These are phyloP conservation scores for Rubroboletus satanas DNA, from an alignment of 768 basidiomycete species.

Conservation along the genomic window DNA sequence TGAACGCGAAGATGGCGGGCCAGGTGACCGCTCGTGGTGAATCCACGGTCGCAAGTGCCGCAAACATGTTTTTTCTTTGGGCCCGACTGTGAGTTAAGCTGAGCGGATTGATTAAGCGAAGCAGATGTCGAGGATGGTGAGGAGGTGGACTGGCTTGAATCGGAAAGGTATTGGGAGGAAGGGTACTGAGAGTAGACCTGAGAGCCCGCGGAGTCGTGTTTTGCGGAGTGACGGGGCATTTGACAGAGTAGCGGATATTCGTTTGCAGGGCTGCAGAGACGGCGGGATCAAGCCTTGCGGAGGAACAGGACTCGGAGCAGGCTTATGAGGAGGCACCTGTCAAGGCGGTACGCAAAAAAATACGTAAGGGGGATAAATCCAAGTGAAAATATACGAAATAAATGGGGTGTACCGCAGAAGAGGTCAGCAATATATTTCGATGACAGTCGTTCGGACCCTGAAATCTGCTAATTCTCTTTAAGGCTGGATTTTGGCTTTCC, in stretches of 20 bases:
- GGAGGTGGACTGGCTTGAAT: slow-evolving; percentile 23
- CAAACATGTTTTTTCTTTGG: slow-evolving; percentile 55
- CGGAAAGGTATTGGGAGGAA: slow-evolving; percentile 24
- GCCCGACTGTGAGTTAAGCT: neutral
- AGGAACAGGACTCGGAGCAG: slow-evolving; percentile 21
- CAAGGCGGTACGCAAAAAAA: slow-evolving; percentile 35
- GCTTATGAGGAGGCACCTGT: slow-evolving; percentile 35
- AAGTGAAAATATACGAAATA: slow-evolving; percentile 26
- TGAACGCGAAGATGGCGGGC: slow-evolving; percentile 86
- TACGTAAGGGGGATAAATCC: slow-evolving; percentile 29
- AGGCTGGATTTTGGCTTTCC: slow-evolving; percentile 33
- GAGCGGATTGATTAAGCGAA: neutral
- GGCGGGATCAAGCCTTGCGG: slow-evolving; percentile 26
- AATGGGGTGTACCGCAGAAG: slow-evolving; percentile 15
- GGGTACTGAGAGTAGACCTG: slow-evolving; percentile 22
- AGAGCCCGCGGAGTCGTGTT: slow-evolving; percentile 19
- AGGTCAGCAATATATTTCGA: slow-evolving; percentile 25
- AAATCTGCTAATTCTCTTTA: slow-evolving; percentile 27
- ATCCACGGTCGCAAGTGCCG: slow-evolving; percentile 66
- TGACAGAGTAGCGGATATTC: slow-evolving; percentile 4
- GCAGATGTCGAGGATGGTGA: slow-evolving; percentile 4
- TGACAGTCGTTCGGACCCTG: slow-evolving; percentile 32
- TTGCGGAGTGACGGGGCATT: slow-evolving; percentile 32
- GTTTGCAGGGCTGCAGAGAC: slow-evolving; percentile 29
- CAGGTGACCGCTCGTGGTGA: slow-evolving; percentile 87